Evolutionary conservation across 2,329 filamentous ascomycete species (phyloP), one percentile per base, ranked within the genome.

Genomic region (Aspergillus japonicus): DNA sequence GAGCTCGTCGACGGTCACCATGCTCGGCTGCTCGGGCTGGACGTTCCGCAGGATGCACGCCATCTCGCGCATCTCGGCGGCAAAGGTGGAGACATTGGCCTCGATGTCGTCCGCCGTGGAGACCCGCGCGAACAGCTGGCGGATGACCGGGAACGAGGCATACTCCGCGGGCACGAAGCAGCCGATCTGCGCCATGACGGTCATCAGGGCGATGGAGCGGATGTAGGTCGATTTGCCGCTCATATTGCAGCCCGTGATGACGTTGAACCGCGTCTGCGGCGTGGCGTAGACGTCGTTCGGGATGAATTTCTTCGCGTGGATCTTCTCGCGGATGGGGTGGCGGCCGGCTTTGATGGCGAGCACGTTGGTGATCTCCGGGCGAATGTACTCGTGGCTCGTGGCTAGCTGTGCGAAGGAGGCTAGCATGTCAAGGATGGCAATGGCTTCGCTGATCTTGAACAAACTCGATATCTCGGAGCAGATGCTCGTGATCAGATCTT

Each of bases 241-340:
- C 95, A 99, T 99, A 68, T 99, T 99, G 73, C 91, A 96, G 3
- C 95, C 94, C 0, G 94, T 98, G 63, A 99, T 88, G 62, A 98
- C 89, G 65, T 98, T 93, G 69, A 97, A 96, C 1, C 93, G 87
- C 39, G 87, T 87, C 61, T 94, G 87, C 35, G 89, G 83, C 0
- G 88, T 90, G 2, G 91, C 89, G 68, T 93, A 98, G 29, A 93
- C 90, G 69, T 98, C 93, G 64, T 98, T 98, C 0, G 95, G 90
- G 3, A 98, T 81, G 70, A 90, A 96, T 23, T 85, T 86, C 50
- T 83, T 83, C 0, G 80, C 77, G 64, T 91, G 86, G 2, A 88
- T 85, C 70, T 87, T 90, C 75, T 96, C 91, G 4, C 88, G 81
- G 59, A 96, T 88, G 0, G 92, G 91, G 72, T 96, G 92, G 31